Percentiles rank a stretch among this genome's conserved stretches.
phyloP scores from a whole-genome alignment of 2,329 filamentous ascomycete species.

The Trichoderma sp. region DNA sequence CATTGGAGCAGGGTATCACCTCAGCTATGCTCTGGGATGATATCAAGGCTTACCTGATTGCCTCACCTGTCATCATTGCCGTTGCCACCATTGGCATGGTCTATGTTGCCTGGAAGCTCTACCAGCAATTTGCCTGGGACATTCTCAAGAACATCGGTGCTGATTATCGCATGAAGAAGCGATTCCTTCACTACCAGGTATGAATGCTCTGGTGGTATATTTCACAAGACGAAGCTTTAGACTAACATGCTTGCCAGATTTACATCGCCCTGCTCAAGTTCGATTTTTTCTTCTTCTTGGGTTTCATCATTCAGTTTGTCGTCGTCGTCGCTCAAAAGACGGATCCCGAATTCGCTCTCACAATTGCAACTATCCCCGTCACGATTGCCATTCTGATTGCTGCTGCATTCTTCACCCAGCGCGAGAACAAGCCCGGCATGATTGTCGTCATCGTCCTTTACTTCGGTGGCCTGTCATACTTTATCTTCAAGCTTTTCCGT shows the following conservation, averaged over 20 bases:
- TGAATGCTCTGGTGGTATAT: constrained; percentile 23
- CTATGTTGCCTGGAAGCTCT: constrained; percentile 88
- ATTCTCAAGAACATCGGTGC: constrained; percentile 99
- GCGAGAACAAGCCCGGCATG: constrained; percentile 81
- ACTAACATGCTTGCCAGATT: constrained; percentile 59
- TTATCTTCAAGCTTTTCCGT: constrained; percentile 95
- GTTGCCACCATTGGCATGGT: constrained; percentile 71
- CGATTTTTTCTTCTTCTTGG: constrained; percentile 99
- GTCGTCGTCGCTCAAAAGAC: constrained; percentile 76
- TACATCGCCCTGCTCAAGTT: constrained; percentile 98
- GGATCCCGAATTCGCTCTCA: constrained; percentile 79
- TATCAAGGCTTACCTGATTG: constrained; percentile 75
- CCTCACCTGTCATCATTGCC: constrained; percentile 82
- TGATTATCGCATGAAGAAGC: constrained; percentile 93
- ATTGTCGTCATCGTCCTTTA: constrained; percentile 78
- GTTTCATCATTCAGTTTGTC: constrained; percentile 96
- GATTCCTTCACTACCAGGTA: constrained; percentile 95
- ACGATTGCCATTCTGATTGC: constrained; percentile 86
- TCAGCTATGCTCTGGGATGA: constrained; percentile 62
- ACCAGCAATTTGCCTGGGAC: constrained; percentile 98
- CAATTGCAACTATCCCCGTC: constrained; percentile 84
- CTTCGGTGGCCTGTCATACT: constrained; percentile 87
- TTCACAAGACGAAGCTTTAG: neutral
- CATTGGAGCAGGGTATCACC: constrained; percentile 43
- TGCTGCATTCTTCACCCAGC: constrained; percentile 81